Base-by-base conservation (phyloP, 2,329 filamentous ascomycete genomes). In the Penicillium vulpinum region DNA sequence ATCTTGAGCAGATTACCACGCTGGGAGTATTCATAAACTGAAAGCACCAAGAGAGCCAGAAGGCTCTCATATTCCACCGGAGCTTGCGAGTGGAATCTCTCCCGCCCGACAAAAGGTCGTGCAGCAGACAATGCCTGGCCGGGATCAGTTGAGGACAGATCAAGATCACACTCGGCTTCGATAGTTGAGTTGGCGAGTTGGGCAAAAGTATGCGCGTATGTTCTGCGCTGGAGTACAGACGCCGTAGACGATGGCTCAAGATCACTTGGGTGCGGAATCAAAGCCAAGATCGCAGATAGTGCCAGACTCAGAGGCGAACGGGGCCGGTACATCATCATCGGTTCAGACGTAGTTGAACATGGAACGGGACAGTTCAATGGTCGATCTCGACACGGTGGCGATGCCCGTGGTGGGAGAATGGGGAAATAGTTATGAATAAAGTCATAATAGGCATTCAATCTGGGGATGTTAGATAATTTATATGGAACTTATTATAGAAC, bases 361-460 rank as follows among this genome's bases (percentile, higher is more conserved):
- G 72, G 69, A 13, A 68, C 62, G 7, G 66, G 64, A 21, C 65
- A 64, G 48, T 74, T 67, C 47, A 77, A 54, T 8, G 75, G 75
- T 16, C 61, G 60, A 62, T 77, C 72, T 29, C 66, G 63, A 21
- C 60, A 63, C 36, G 64, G 68, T 5, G 68, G 65, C 8, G 65
- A 54, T 39, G 60, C 65, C 36, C 74, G 66, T 28, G 77, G 75
- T 7, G 77, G 76, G 28, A 79, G 67, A 36, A 79, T 74, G 5
- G 77, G 77, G 41, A 78, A 77, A 60, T 77, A 79, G n/a, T 66
- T 54, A 62, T 79, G 77, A 51, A 79, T 75, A 54, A 77, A 79
- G 43, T 75, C 73, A 55, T 79, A 79, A 53, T 79, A 79, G 35
- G 74, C 77, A 58, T 77, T 77, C 47, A 79, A 66, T 62, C 77